Conservation (phyloP, 2,329 filamentous ascomycete genomes). For the Cylindrodendrum hubeiense region DNA sequence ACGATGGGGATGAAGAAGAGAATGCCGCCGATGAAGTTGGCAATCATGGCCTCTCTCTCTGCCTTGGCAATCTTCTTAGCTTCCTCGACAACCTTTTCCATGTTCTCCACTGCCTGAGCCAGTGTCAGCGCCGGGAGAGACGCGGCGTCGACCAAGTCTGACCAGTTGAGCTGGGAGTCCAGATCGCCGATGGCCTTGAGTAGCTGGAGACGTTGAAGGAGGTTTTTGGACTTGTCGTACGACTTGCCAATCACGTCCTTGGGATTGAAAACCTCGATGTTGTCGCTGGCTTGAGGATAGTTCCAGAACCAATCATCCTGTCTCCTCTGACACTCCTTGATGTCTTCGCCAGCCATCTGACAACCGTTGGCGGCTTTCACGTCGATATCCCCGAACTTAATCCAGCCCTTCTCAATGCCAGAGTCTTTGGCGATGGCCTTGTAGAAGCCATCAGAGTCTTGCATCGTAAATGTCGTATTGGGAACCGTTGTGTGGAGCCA, state of each 20-base stretch:
- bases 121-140: slow-evolving; percentile 39
- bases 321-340: slow-evolving; percentile 20
- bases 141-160: slow-evolving; percentile 25
- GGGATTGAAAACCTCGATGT: slow-evolving; percentile 33
- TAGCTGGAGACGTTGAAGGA: slow-evolving; percentile 10
- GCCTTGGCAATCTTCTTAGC: slow-evolving; percentile 37
- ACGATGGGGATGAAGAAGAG: slow-evolving; percentile 64
- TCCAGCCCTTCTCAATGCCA: slow-evolving; percentile 15
- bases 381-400: slow-evolving; percentile 23
- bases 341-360: slow-evolving; percentile 19
- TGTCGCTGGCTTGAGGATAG: slow-evolving; percentile 28
- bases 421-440: slow-evolving; percentile 19
- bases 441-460: slow-evolving; percentile 34
- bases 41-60: slow-evolving; percentile 40
- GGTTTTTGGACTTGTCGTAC: slow-evolving; percentile 20
- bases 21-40: slow-evolving; percentile 55
- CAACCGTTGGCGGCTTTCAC: slow-evolving; percentile 24
- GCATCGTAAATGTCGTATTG: slow-evolving; percentile 30
- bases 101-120: slow-evolving; percentile 36
- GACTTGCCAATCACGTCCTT: slow-evolving; percentile 37
- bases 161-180: background rate
- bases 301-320: slow-evolving; percentile 26
- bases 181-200: slow-evolving; percentile 7
- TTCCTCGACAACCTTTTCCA: slow-evolving; percentile 43
- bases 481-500: slow-evolving; percentile 10